Conservation (phyloP, 768 basidiomycete species). For the Suillus fuscotomentosus region DNA sequence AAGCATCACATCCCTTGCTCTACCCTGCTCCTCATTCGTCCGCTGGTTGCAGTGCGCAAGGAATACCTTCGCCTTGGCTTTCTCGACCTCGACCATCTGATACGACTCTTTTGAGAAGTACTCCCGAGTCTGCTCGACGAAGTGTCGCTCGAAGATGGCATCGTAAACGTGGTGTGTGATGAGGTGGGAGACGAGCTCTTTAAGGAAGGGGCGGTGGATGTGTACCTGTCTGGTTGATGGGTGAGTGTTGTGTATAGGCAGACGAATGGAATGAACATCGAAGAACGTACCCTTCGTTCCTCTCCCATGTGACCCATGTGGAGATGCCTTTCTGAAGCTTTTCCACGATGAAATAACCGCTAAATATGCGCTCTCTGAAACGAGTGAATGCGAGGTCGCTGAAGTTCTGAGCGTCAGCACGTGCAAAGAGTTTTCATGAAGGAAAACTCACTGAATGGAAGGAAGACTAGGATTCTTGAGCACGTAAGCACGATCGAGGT, state of each 20-base stretch:
- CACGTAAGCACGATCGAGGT: constrained; percentile 70
- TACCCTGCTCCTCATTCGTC: constrained; percentile 56
- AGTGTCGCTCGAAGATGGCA: constrained; percentile 53
- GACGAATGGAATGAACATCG: constrained; percentile 4
- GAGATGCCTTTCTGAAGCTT: constrained; percentile 44
- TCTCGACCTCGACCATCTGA: constrained; percentile 31
- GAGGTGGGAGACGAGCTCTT: constrained; percentile 55
- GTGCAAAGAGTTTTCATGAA: constrained; percentile 3
- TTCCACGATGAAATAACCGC: constrained; percentile 40
- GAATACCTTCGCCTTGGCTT: constrained; percentile 46
- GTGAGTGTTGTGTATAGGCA: not conserved
- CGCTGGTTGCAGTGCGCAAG: constrained; percentile 46
- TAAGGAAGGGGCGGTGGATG: constrained; percentile 40
- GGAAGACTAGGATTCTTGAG: constrained; percentile 34
- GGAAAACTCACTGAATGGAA: constrained; percentile 43
- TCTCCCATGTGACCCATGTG: constrained; percentile 56
- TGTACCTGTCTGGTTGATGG: constrained; percentile 34
- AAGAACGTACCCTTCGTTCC: constrained; percentile 36
- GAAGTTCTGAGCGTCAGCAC: constrained; percentile 15
- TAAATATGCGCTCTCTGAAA: constrained; percentile 53
- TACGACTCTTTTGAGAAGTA: constrained; percentile 58
- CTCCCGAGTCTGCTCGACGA: constrained; percentile 46
- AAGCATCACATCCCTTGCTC: constrained; percentile 50
- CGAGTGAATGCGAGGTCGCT: constrained; percentile 59
- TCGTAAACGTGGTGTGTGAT: constrained; percentile 55